Percentiles rank a stretch among this genome's conserved stretches.
phyloP scores from a whole-genome alignment of 2,329 filamentous ascomycete genomes.

The Escovopsis sp. region DNA sequence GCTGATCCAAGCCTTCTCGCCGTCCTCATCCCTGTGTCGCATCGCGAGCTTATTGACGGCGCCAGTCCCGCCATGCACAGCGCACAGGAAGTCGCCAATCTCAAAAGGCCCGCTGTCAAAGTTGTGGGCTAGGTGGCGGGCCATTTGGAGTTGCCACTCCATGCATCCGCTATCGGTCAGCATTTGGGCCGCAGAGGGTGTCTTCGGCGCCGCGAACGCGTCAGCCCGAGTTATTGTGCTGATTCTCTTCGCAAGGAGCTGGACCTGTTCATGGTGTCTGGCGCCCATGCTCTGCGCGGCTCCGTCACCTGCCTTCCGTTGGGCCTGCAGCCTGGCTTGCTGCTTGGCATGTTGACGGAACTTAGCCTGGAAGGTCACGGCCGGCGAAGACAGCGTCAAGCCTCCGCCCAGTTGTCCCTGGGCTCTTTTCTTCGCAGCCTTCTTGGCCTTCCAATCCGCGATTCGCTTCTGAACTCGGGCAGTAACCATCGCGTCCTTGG shows the following conservation, averaged over 20 bases:
- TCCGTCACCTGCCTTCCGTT: background rate
- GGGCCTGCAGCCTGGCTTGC: no score
- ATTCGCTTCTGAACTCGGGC: no score
- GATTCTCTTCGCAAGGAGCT: background rate
- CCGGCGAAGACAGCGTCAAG: no score
- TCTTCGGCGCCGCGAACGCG: background rate
- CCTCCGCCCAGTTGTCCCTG: no score
- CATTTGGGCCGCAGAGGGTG: conserved; percentile 4
- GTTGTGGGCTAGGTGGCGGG: conserved; percentile 7
- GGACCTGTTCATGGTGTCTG: no score
- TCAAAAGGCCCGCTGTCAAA: conserved; percentile 9
- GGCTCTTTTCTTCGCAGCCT: no score
- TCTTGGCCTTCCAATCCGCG: no score
- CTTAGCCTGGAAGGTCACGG: no score
- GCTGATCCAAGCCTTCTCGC: conserved; percentile 6
- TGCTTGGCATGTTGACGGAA: no score
- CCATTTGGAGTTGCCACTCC: conserved; percentile 7
- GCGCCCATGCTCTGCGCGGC: background rate
- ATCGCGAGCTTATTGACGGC: conserved; percentile 7
- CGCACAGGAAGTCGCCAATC: conserved; percentile 10
- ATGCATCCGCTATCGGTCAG: conserved; percentile 1
- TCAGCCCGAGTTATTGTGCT: background rate
- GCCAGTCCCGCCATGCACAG: conserved; percentile 6
- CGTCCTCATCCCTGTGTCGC: background rate
- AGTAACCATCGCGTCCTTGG: no score